Base-by-base conservation (phyloP, 2,329 filamentous ascomycete species). In the Cladobotryum mycophilum region DNA sequence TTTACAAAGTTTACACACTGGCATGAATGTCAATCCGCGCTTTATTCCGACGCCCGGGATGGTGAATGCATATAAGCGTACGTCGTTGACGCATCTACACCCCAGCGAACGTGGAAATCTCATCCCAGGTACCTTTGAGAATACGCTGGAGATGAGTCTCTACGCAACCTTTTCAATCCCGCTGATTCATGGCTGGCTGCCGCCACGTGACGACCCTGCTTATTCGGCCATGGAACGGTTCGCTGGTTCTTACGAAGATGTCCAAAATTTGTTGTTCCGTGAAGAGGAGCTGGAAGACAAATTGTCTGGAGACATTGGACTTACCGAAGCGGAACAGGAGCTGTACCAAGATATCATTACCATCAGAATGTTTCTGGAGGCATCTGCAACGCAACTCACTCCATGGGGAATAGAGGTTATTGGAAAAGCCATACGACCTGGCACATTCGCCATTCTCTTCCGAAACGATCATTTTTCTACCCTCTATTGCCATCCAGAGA, bases 381-480 rank as follows among this genome's bases (percentile, higher is more conserved):
- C 76, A 1, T 91, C 89, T 54, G 85, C 89, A 0, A 97, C 93
- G 0, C 93, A 99, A 61, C 73, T 99, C 18, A 96, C 93, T 0
- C 74, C 81, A 0, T 86, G 85, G 67, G 93, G 93, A 0, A 76
- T 99, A 2, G 79, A 87, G 37, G 80, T 87, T 1, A 84, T 97
- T 37, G 78, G 78, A 1, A 80, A 81, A 46, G 83, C 79, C 5
- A 77, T 96, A 51, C 72, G 79, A 12, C 85, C 89, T 1, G 92
- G 90, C 2, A 82, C 86, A 1, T 81, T 96, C 55, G 89, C 89
- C 0, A 97, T 99, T 45, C 70, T 99, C 1, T 99, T 99, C 72
- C 82, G 93, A 22, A 99, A 99, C 61, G 92, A 99, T 63, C 93
- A 99, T 65, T 99, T 99, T 63, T 90, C 89, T 40, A 97, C 92